Conservation (phyloP, 306 rosid genomes). For the Pyrus bretschneideri region DNA sequence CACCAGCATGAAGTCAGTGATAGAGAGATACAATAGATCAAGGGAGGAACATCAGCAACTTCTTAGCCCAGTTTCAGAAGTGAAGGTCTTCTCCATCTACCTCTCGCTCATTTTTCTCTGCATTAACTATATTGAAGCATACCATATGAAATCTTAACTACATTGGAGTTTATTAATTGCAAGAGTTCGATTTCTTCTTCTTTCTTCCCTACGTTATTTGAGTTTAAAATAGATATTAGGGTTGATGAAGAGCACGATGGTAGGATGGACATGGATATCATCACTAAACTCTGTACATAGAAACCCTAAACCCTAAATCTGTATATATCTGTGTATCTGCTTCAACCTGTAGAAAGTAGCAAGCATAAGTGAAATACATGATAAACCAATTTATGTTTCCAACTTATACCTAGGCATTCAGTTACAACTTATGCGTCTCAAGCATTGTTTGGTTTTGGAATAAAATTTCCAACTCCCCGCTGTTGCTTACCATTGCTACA, state of each 20-base stretch:
- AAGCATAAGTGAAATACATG: too few relatives aligned
- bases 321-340: background rate
- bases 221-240: background rate
- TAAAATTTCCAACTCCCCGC: background rate
- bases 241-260: background rate
- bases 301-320: too few relatives aligned
- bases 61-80: conserved; percentile 51
- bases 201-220: background rate
- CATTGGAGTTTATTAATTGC: background rate
- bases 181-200: background rate
- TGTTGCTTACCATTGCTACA: background rate
- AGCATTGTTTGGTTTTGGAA: background rate
- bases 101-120: background rate
- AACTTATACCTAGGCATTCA: background rate
- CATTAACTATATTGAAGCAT: background rate
- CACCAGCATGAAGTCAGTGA: conserved; percentile 54
- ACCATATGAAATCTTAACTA: background rate
- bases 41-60: conserved; percentile 52
- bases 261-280: too few relatives aligned
- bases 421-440: background rate
- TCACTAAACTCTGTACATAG: too few relatives aligned
- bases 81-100: conserved; percentile 42
- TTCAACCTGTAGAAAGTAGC: background rate
- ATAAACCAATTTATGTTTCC: background rate
- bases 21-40: conserved; percentile 46